These are phyloP conservation scores for Camptophora hylomeconis DNA, from an alignment of 2,329 filamentous ascomycete genomes.

Conservation along the genomic window DNA sequence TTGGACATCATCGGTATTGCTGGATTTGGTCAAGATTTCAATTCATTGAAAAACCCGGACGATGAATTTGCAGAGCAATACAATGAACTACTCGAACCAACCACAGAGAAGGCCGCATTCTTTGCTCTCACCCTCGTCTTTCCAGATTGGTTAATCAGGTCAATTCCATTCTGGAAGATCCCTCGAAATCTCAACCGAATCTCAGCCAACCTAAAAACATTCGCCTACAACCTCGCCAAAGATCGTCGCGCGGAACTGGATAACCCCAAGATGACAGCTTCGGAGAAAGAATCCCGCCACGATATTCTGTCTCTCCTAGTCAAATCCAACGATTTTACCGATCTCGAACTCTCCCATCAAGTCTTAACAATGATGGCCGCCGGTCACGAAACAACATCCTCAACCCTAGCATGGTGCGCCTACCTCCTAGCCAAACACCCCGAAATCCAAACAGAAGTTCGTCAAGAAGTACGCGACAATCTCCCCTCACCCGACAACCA, in stretches of 20 bases:
- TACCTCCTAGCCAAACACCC: constrained; percentile 57
- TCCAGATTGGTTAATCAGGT: constrained; percentile 40
- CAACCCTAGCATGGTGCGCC: constrained; percentile 61
- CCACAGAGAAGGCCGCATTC: constrained; percentile 29
- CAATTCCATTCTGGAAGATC: too few relatives aligned
- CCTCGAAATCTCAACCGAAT: too few relatives aligned
- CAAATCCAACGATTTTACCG: constrained; percentile 24
- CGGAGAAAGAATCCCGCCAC: constrained; percentile 22
- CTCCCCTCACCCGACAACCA: constrained; percentile 57
- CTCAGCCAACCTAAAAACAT: constrained; percentile 40
- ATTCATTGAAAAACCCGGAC: constrained; percentile 35
- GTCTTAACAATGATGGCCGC: constrained; percentile 31
- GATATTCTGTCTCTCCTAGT: constrained; percentile 29
- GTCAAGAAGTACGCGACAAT: constrained; percentile 50
- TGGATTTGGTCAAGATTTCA: constrained; percentile 45
- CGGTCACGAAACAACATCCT: constrained; percentile 67
- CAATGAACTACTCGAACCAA: constrained; percentile 35
- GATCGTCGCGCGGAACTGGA: too few relatives aligned
- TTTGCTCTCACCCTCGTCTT: constrained; percentile 33
- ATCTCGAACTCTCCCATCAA: constrained; percentile 28
- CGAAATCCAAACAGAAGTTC: constrained; percentile 52
- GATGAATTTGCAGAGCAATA: constrained; percentile 43
- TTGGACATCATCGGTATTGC: constrained; percentile 47
- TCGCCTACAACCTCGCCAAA: constrained; percentile 35
- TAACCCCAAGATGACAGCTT: too few relatives aligned